These are phyloP conservation scores for Microdochium paspali DNA, from an alignment of 2,329 filamentous ascomycete species.

Conservation along the genomic window DNA sequence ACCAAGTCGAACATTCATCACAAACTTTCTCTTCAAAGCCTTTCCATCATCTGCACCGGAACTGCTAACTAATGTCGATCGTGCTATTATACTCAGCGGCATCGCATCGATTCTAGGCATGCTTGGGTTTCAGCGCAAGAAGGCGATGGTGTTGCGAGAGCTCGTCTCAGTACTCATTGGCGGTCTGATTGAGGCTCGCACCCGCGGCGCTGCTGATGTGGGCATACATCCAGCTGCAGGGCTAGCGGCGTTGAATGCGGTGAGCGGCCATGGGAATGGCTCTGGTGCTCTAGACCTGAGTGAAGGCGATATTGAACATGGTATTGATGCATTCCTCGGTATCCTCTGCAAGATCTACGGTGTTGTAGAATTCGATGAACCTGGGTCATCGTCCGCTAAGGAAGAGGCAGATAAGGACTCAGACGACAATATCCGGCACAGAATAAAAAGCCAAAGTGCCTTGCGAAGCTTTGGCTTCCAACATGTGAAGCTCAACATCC, in stretches of 20 bases:
- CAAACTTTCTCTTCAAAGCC: constrained; percentile 56
- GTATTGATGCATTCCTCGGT: constrained; percentile 54
- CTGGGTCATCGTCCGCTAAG: constrained; percentile 14
- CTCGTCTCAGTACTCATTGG: constrained; percentile 74
- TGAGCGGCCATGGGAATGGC: constrained; percentile 37
- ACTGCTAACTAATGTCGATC: constrained; percentile 62
- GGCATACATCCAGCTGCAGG: constrained; percentile 91
- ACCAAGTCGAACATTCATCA: constrained; percentile 54
- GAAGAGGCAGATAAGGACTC: constrained; percentile 29
- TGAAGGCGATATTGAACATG: constrained; percentile 56
- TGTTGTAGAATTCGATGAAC: constrained; percentile 41
- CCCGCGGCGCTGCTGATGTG: constrained; percentile 88
- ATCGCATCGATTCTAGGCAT: constrained; percentile 78
- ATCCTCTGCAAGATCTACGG: constrained; percentile 55
- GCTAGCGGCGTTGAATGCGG: constrained; percentile 59
- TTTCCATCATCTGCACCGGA: constrained; percentile 60
- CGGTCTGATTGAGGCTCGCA: constrained; percentile 81
- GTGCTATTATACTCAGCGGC: constrained; percentile 71
- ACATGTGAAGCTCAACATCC: constrained; percentile 73
- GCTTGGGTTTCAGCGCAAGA: constrained; percentile 77
- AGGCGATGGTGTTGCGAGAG: constrained; percentile 81
- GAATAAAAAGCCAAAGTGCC: constrained; percentile 50
- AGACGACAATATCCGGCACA: constrained; percentile 40
- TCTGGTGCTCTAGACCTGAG: constrained; percentile 50
- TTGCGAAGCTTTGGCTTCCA: constrained; percentile 66